Evolutionary conservation across 306 rosid species (phyloP), one percentile per base, ranked within the genome.

Genomic region (Vachellia collinsii): DNA sequence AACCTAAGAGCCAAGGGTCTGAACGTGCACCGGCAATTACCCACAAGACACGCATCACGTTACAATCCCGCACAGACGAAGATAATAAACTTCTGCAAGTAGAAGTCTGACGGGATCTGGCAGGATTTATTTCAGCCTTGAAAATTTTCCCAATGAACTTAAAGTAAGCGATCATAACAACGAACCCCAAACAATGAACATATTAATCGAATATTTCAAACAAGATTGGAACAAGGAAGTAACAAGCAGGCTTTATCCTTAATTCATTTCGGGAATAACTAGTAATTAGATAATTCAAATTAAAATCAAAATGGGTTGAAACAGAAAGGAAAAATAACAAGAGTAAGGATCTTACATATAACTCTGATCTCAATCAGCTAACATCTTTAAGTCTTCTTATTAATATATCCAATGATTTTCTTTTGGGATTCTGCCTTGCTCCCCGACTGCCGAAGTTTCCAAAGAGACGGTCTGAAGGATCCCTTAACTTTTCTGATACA

Each of bases 391-490:
- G 97, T 86, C 98, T 90, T 86, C 89, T 96, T 80, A 96, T 93
- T 90, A 96, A 84, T 29, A 75, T 62, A 81, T 88, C 97, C 87
- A 91, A 75, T 34, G 99, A 96, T 86, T 96, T 96, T 96, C 87
- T 93, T 85, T 93, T 93, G 0, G 99, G 98, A 80, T 93, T 96
- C 88, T 92, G 99, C 87, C 92, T 91, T 66, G 88, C 76, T 58
- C 90, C 97, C 63, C 99, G 90, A 83, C 90, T 89, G 41, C 99
- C 94, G 56, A 96, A 96, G 77, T 94, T 96, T 76, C 98, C 98
- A 66, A 96, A 96, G 54, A 92, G 89, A 81, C 99, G 87, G 41
- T 95, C 99, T 0, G 99, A 92, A 81, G 96, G 87, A 85, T 96
- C 99, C 86, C 85, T 92, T 81, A 96, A 84, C 80, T 96, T 93